These are phyloP conservation scores for Fusarium illudens DNA, from an alignment of 2,329 filamentous ascomycete genomes.

Conservation along the genomic window DNA sequence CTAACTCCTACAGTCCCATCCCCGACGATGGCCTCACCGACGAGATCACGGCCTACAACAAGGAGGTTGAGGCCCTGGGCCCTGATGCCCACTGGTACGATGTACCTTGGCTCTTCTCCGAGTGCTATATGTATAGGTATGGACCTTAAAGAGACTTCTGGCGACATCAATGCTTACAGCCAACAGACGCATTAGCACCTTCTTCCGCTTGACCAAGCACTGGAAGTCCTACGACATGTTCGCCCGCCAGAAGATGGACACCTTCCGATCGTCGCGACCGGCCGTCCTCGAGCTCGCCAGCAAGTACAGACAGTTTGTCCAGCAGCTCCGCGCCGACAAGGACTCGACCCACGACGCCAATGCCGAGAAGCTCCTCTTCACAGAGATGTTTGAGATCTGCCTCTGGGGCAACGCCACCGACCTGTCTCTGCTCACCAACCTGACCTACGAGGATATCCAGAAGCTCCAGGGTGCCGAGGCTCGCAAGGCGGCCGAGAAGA, in stretches of 20 bases:
- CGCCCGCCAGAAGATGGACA: slow-evolving; percentile 86
- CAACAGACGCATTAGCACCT: slow-evolving; percentile 75
- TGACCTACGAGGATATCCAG: slow-evolving; percentile 96
- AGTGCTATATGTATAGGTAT: slow-evolving; percentile 92
- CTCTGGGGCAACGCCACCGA: slow-evolving; percentile 98
- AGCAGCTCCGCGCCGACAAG: slow-evolving; percentile 67
- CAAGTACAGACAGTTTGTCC: slow-evolving; percentile 78
- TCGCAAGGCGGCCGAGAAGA: slow-evolving; percentile 85
- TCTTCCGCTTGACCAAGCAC: slow-evolving; percentile 78
- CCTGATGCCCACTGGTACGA: slow-evolving; percentile 79
- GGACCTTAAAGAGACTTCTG: not conserved
- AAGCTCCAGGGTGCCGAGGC: slow-evolving; percentile 91
- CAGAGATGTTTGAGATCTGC: slow-evolving; percentile 95
- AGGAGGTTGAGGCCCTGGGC: slow-evolving; percentile 78
- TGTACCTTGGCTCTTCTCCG: slow-evolving; percentile 86
- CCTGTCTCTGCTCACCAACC: slow-evolving; percentile 85
- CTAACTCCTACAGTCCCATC: slow-evolving; percentile 65
- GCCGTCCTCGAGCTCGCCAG: slow-evolving; percentile 83
- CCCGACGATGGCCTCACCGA: slow-evolving; percentile 80
- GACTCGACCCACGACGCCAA: slow-evolving; percentile 65
- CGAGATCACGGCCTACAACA: slow-evolving; percentile 85
- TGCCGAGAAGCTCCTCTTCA: slow-evolving; percentile 81
- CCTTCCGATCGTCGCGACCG: slow-evolving; percentile 89
- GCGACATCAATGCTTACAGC: not conserved
- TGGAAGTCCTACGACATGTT: slow-evolving; percentile 96